Evolutionary conservation across 176 grass and related monocot species (phyloP).

Genomic region (Guadua angustifolia): DNA sequence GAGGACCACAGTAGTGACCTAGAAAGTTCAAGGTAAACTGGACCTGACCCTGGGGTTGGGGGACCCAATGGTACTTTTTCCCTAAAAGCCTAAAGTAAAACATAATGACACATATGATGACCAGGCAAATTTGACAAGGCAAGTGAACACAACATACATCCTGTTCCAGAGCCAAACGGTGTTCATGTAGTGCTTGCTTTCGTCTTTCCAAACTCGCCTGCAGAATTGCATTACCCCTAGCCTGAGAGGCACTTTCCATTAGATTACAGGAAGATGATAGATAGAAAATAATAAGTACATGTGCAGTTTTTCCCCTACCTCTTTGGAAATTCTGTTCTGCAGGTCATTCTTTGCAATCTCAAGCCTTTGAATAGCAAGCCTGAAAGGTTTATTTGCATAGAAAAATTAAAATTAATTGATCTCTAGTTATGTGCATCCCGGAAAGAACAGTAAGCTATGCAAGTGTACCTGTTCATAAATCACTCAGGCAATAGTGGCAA

Average conservation of each 20-base stretch:
- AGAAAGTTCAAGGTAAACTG: conserved; percentile 33
- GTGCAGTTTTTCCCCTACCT: conserved; percentile 59
- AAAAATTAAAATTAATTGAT: conserved; percentile 26
- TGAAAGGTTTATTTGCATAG: conserved; percentile 51
- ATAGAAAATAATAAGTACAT: conserved; percentile 8
- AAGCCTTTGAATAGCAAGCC: conserved; percentile 98
- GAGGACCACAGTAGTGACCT: not conserved
- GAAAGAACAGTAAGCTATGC: not conserved
- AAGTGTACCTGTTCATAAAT: conserved; percentile 29
- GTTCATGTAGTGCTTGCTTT: conserved; percentile 98
- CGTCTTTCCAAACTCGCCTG: conserved; percentile 99
- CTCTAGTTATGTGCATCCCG: not conserved
- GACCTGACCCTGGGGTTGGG: not conserved
- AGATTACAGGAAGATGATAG: conserved; percentile 40
- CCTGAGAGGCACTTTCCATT: conserved; percentile 60
- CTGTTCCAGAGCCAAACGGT: conserved; percentile 93
- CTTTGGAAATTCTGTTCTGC: conserved; percentile 91
- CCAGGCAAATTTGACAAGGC: conserved; percentile 38
- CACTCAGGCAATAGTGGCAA: not conserved
- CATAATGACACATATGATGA: not conserved
- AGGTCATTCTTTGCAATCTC: conserved; percentile 97
- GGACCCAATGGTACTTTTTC: not conserved
- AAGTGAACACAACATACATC: conserved; percentile 82
- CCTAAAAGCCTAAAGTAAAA: conserved; percentile 33
- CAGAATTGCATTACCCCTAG: conserved; percentile 95